Evolutionary conservation across 2,329 filamentous ascomycete genomes (phyloP).

Genomic region (Podosphaera xanthii): DNA sequence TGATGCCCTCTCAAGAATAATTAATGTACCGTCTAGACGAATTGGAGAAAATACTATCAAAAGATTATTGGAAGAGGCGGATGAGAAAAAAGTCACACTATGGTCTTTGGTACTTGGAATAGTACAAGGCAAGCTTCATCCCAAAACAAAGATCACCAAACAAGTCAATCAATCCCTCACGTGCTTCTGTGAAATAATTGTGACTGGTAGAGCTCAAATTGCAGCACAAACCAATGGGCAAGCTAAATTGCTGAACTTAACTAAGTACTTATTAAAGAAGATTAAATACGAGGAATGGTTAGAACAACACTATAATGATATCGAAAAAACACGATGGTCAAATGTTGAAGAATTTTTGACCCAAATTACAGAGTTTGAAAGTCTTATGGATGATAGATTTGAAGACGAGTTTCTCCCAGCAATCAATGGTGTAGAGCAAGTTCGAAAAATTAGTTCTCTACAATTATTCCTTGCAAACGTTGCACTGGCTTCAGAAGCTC

Average conservation of each 20-base stretch:
- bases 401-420: slow-evolving; percentile 36
- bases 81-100: slow-evolving; percentile 41
- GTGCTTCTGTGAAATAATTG: slow-evolving; percentile 34
- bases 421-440: slow-evolving; percentile 50
- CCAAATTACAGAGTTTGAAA: slow-evolving; percentile 49
- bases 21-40: slow-evolving; percentile 64
- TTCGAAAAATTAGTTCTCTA: slow-evolving; percentile 38
- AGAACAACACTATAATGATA: slow-evolving; percentile 44
- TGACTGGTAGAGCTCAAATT: slow-evolving; percentile 31
- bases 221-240: slow-evolving; percentile 9
- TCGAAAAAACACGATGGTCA: slow-evolving; percentile 59
- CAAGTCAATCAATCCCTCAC: slow-evolving; percentile 32
- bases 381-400: slow-evolving; percentile 10
- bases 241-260: slow-evolving; percentile 15
- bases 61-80: slow-evolving; percentile 52
- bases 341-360: slow-evolving; percentile 76
- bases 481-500: slow-evolving; percentile 58
- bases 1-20: slow-evolving; percentile 59
- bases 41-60: slow-evolving; percentile 64
- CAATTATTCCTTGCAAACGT: slow-evolving; percentile 77
- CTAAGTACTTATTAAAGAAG: slow-evolving; percentile 36
- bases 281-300: slow-evolving; percentile 56
- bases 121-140: slow-evolving; percentile 26
- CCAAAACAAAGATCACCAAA: slow-evolving; percentile 30
- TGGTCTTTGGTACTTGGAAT: slow-evolving; percentile 50